Evolutionary conservation across 352 stramenopile species (phyloP).

Genomic region (Paralagenidium karlingii): DNA sequence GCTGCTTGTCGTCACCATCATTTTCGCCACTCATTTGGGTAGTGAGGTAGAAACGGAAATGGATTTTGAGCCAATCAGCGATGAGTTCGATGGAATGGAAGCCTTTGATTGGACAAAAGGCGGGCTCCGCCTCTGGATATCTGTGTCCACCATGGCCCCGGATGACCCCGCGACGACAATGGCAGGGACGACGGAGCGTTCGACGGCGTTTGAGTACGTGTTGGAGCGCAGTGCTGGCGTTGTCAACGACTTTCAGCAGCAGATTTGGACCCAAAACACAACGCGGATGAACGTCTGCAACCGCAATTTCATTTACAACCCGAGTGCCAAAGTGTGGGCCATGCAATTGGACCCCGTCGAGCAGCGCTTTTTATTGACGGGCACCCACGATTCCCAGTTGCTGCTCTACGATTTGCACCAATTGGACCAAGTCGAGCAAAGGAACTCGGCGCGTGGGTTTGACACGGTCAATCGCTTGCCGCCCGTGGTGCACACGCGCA

Average conservation of each 20-base stretch:
- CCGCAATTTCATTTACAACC: conserved; percentile 49
- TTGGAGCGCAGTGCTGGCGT: background rate
- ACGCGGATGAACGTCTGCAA: conserved; percentile 11
- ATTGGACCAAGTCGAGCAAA: conserved; percentile 29
- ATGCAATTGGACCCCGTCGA: conserved; percentile 45
- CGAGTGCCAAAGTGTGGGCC: conserved; percentile 41
- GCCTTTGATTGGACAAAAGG: no score
- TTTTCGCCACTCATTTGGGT: no score
- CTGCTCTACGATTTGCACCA: conserved; percentile 44
- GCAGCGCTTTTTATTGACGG: conserved; percentile 41
- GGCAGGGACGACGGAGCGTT: no score
- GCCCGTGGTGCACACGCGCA: conserved; percentile 3
- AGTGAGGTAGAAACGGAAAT: no score
- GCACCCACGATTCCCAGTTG: conserved; percentile 38
- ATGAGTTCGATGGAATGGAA: no score
- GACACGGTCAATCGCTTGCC: background rate
- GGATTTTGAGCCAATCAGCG: no score
- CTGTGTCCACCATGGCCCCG: no score
- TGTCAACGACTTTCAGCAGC: background rate
- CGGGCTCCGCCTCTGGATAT: no score
- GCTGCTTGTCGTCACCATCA: no score
- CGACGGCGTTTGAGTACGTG: conserved; percentile 1
- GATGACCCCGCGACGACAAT: no score
- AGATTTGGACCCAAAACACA: conserved; percentile 1
- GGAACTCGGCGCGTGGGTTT: background rate